These are phyloP conservation scores for Phellinidium pouzarii DNA, from an alignment of 1,284 basidiomycete genomes.

Conservation along the genomic window DNA sequence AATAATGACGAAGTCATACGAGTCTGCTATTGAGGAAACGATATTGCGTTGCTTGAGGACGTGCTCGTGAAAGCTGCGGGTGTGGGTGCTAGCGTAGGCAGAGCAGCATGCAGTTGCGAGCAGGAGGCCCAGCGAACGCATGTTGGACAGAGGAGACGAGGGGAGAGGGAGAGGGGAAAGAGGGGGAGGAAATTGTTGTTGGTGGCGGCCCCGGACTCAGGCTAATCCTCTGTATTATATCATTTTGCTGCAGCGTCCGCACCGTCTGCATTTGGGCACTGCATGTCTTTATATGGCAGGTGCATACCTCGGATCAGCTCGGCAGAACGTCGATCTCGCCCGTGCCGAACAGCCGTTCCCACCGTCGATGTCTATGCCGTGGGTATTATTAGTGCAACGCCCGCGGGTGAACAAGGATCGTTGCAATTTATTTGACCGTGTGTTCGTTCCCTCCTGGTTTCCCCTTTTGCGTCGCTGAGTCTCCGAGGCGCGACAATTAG, in stretches of 20 bases:
- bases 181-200: not conserved
- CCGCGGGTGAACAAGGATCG: not conserved
- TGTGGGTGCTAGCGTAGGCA: constrained; percentile 20
- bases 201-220: not conserved
- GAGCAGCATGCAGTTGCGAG: constrained; percentile 25
- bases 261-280: not conserved
- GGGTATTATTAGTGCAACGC: not conserved
- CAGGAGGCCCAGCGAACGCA: constrained; percentile 17
- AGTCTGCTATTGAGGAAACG: constrained; percentile 32
- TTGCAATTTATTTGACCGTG: too few relatives aligned
- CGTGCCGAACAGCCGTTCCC: not conserved
- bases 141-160: constrained; percentile 5
- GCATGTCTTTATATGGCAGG: not conserved
- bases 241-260: not conserved
- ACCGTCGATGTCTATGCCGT: not conserved
- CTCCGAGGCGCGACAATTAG: too few relatives aligned
- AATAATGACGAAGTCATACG: constrained; percentile 53
- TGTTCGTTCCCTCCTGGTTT: too few relatives aligned
- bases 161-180: not conserved
- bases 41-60: constrained; percentile 31
- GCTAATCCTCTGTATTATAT: not conserved
- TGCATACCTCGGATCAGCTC: not conserved
- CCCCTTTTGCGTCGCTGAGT: too few relatives aligned
- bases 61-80: constrained; percentile 23
- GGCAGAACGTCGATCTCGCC: too few relatives aligned